Percentiles rank a stretch among this genome's conserved stretches.
Evolutionary conservation across 352 stramenopile species (phyloP).

Genomic region (Aphanomyces cochlioides): DNA sequence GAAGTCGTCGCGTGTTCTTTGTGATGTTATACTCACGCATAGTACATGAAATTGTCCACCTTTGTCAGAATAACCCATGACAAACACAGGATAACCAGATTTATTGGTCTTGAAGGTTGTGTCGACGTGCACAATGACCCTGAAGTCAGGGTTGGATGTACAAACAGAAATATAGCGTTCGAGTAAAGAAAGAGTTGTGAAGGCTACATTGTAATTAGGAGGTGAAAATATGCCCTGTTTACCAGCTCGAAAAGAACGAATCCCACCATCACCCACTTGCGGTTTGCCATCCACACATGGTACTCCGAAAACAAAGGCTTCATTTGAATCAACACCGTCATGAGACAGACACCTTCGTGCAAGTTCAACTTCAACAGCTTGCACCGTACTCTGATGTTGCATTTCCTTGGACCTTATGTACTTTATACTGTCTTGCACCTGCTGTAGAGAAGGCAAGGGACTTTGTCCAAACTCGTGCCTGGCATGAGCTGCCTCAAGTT

Average conservation of each 20-base stretch:
- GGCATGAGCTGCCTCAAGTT: too few relatives aligned
- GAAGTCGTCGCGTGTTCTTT: neutral
- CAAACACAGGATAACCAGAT: constrained; percentile 1
- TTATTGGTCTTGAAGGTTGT: neutral
- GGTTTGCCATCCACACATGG: neutral
- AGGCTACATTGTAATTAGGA: neutral
- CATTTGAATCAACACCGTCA: neutral
- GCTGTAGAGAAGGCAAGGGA: neutral
- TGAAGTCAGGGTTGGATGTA: neutral
- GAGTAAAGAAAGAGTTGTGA: neutral
- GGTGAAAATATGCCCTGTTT: neutral
- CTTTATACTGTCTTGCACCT: neutral
- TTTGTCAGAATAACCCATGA: neutral
- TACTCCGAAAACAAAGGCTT: neutral
- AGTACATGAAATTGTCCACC: neutral
- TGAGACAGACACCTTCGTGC: neutral
- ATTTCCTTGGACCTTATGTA: neutral
- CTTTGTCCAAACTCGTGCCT: too few relatives aligned
- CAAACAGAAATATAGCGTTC: neutral
- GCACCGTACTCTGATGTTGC: neutral
- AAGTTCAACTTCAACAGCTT: neutral
- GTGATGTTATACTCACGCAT: neutral
- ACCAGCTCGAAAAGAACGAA: neutral
- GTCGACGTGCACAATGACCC: neutral
- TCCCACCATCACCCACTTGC: neutral